Base-by-base conservation (phyloP, 139 green algal genomes). In the Auxenochlorella protothecoides region DNA sequence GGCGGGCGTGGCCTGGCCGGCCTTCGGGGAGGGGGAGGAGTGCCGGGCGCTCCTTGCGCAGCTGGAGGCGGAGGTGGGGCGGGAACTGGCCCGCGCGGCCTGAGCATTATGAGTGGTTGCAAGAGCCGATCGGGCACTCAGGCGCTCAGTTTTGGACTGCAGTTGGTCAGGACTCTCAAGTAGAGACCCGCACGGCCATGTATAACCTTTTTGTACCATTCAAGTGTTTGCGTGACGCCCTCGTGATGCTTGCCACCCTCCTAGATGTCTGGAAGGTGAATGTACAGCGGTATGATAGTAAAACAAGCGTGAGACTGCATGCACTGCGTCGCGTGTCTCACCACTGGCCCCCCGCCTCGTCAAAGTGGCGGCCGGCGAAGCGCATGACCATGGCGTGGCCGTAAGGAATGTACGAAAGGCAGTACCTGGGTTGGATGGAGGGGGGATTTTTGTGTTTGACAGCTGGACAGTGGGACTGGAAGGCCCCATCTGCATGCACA, bases 381-480 rank as follows among this genome's bases (percentile, higher is more conserved):
- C 74, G 63, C 65, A 77, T n/a, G 9, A 82, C 59, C n/a, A 76
- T 69, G 53, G 52, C 62, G 60, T 82, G 73, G 3, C 61, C 73
- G 44, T 67, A 86, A 9, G 83, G 83, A 27, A 87, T 80, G 65
- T 87, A 87, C 60, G 64, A 78, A 53, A 83, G 61, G n/a, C 69
- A 73, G 68, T 85, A 85, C 80, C 80, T 59, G 55, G 62, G n/a
- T 3, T 12, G 52, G 27, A 44, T 44, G 27, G 27, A 44, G 27
- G 27, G 27, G 27, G 27, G 27, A 44, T 44, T 44, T 44, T 44
- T 44, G 27, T 44, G 27, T 44, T 44, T 44, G 27, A 44, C 27
- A 44, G 27, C 27, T 44, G 27, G 27, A 44, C 27, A 44, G 27
- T 44, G 27, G 27, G 27, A 44, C 27, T 44, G 27, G 27, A 44